A percentile compares a stretch with the other conserved stretches of the same genome.
phyloP scores from a whole-genome alignment of 2,329 filamentous ascomycete species.

The Aspergillus sp. region DNA sequence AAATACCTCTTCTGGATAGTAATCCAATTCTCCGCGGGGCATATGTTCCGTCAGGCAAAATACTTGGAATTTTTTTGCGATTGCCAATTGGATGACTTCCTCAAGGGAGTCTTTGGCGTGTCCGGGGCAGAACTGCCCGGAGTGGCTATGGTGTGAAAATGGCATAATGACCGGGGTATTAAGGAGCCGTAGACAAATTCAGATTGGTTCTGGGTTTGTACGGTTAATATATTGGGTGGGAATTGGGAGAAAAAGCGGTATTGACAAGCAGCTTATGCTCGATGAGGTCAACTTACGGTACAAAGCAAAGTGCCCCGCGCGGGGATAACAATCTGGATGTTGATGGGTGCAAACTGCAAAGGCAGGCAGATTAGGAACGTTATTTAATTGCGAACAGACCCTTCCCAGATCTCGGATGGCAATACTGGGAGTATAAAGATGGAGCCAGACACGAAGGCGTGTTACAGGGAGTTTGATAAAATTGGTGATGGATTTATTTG shows the following conservation, averaged over 20 bases:
- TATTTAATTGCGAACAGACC: background rate
- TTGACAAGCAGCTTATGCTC: background rate
- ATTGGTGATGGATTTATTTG: background rate
- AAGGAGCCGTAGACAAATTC: background rate
- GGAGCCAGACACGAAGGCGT: background rate
- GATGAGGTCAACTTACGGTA: background rate
- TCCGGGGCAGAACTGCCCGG: conserved; percentile 90
- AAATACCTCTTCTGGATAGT: conserved; percentile 85
- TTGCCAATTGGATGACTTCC: conserved; percentile 76
- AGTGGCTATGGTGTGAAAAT: conserved; percentile 97
- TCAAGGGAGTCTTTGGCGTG: conserved; percentile 87
- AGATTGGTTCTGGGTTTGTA: background rate
- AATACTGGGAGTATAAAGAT: background rate
- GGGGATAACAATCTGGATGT: background rate
- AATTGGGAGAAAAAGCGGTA: background rate
- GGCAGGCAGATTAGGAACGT: background rate
- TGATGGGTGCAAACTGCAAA: background rate
- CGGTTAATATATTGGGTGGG: background rate
- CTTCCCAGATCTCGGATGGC: background rate
- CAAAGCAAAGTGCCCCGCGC: background rate
- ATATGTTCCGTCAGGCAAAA: conserved; percentile 95
- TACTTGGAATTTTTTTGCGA: conserved; percentile 73
- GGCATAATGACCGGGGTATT: conserved; percentile 61
- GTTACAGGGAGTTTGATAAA: background rate
- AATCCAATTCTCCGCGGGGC: conserved; percentile 73